Evolutionary conservation across 306 rosid species (phyloP).

Genomic region (Acacia crassicarpa): DNA sequence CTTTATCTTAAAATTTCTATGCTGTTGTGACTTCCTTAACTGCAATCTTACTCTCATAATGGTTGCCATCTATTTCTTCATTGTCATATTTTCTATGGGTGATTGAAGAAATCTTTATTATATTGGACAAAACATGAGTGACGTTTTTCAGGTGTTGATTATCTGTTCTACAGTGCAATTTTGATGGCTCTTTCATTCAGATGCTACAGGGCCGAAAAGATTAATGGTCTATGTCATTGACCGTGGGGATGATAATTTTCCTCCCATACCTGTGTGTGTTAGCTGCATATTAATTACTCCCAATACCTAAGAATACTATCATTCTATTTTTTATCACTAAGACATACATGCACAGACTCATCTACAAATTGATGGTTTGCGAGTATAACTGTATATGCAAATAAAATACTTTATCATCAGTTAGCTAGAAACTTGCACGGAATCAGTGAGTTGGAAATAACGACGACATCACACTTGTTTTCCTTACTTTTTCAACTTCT

Average conservation of each 20-base stretch:
- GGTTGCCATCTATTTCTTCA: not conserved
- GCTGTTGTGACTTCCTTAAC: not conserved
- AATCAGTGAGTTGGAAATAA: not conserved
- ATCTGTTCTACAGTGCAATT: not conserved
- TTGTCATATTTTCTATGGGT: not conserved
- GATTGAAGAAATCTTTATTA: not conserved
- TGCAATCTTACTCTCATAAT: not conserved
- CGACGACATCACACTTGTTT: not conserved
- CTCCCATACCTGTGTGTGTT: not conserved
- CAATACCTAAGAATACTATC: not conserved
- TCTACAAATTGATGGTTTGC: not conserved
- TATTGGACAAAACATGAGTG: not conserved
- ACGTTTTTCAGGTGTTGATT: not conserved
- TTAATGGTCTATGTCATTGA: not conserved
- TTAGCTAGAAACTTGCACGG: not conserved
- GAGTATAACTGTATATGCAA: not conserved
- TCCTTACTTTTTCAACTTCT: not conserved
- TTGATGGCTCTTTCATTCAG: not conserved
- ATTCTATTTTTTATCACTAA: not conserved
- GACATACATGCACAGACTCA: not conserved
- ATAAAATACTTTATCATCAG: not conserved
- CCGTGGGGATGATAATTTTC: not conserved
- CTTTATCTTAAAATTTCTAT: conserved; percentile 14
- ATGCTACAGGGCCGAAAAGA: not conserved
- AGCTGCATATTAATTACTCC: not conserved